These are phyloP conservation scores for Trichoderma asperelloides DNA, from an alignment of 495 filamentous ascomycete genomes.

Conservation along the genomic window DNA sequence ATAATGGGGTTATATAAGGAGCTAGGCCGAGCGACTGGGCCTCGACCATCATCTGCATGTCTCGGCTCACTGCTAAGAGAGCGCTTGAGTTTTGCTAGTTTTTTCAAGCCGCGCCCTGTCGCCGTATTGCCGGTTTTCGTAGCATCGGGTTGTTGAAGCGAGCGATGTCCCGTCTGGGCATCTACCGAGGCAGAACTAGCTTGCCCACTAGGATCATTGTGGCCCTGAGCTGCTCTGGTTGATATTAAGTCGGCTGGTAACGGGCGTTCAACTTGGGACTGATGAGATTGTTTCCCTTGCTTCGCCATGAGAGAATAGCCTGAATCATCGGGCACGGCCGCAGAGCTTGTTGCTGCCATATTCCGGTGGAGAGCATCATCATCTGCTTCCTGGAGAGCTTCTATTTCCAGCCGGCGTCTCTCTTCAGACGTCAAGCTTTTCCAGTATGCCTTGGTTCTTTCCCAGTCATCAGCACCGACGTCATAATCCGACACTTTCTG, in stretches of 20 bases:
- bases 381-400: conserved; percentile 41
- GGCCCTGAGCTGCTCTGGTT: background rate
- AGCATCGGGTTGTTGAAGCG: background rate
- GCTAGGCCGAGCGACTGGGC: background rate
- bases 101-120: background rate
- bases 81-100: background rate
- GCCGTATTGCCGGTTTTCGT: background rate
- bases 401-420: conserved; percentile 46
- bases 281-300: background rate
- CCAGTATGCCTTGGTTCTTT: conserved; percentile 55
- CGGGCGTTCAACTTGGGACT: conserved; percentile 21
- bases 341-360: conserved; percentile 18
- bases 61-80: background rate
- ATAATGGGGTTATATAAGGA: background rate
- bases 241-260: conserved; percentile 10
- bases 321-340: conserved; percentile 23
- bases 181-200: background rate
- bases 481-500: conserved; percentile 13
- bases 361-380: conserved; percentile 36
- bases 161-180: background rate
- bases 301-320: conserved; percentile 14
- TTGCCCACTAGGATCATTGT: background rate
- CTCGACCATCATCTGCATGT: background rate
- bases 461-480: conserved; percentile 42
- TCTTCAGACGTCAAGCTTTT: conserved; percentile 48